Conservation (phyloP, 208 protist species). For the Leishmania arabica region DNA sequence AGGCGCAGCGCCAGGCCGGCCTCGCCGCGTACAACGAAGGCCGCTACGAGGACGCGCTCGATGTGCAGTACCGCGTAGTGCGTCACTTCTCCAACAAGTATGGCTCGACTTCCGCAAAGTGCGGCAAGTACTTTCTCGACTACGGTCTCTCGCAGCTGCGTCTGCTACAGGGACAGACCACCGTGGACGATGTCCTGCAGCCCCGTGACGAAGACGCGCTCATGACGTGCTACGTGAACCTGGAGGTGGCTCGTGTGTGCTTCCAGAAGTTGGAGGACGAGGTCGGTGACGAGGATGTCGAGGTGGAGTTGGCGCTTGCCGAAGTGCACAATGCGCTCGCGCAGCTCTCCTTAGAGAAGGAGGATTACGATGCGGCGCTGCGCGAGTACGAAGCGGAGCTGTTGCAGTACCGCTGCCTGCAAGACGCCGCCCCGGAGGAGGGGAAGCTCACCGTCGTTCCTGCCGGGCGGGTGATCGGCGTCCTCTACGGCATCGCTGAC, state of each 20-base stretch:
- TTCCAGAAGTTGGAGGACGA: conserved; percentile 72
- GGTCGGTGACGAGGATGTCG: conserved; percentile 37
- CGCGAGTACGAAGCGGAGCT: conserved; percentile 86
- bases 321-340: conserved; percentile 87
- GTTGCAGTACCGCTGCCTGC: conserved; percentile 74
- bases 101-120: conserved; percentile 54
- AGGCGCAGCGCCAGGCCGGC: conserved; percentile 46
- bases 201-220: conserved; percentile 76
- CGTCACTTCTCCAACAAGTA: conserved; percentile 80
- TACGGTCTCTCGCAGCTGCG: conserved; percentile 90
- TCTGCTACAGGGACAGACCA: conserved; percentile 59
- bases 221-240: conserved; percentile 86
- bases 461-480: conserved; percentile 54
- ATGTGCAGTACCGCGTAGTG: conserved; percentile 77
- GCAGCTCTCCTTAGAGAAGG: conserved; percentile 78
- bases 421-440: conserved; percentile 29
- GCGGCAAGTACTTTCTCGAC: conserved; percentile 85
- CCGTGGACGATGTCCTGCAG: conserved; percentile 66
- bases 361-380: conserved; percentile 77
- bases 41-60: conserved; percentile 69
- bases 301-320: conserved; percentile 60
- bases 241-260: conserved; percentile 81
- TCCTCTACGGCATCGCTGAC: conserved; percentile 80
- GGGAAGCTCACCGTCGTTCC: conserved; percentile 41
- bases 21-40: conserved; percentile 70